A percentile compares a stretch with the other conserved stretches of the same genome.
These are phyloP conservation scores for Gonium pectorale DNA, from an alignment of 139 green algal genomes.

Conservation along the genomic window DNA sequence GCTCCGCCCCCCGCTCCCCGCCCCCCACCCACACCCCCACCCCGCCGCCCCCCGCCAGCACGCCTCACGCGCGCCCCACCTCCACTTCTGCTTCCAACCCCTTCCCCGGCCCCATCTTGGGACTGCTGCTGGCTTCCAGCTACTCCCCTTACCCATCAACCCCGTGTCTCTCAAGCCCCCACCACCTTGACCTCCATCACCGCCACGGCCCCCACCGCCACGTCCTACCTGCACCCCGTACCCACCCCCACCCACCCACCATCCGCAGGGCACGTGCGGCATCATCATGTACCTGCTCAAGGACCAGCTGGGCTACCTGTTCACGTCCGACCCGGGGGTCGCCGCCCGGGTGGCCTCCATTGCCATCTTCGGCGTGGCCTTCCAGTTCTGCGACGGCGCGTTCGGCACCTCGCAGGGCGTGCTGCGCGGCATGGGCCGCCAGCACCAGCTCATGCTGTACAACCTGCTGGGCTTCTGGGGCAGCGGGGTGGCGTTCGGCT, in stretches of 20 bases:
- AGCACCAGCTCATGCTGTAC: slow-evolving; percentile 48
- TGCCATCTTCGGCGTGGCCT: slow-evolving; percentile 37
- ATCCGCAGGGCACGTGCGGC: slow-evolving; percentile 21
- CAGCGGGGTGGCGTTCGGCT: slow-evolving; percentile 52
- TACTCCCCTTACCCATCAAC: too few species aligned
- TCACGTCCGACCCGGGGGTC: slow-evolving; percentile 37
- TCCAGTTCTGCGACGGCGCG: slow-evolving; percentile 58
- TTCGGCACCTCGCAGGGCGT: slow-evolving; percentile 63
- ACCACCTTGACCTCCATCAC: too few species aligned
- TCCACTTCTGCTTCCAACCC: too few species aligned
- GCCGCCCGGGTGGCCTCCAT: slow-evolving; percentile 8
- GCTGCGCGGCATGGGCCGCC: slow-evolving; percentile 54
- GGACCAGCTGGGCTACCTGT: slow-evolving; percentile 39
- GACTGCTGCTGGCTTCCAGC: too few species aligned
- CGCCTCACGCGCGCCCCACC: too few species aligned
- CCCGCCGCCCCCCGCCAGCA: too few species aligned
- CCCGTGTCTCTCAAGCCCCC: too few species aligned
- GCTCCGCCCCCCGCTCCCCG: background rate
- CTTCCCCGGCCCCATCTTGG: too few species aligned
- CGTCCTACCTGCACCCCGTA: background rate
- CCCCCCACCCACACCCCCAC: background rate
- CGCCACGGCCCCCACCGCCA: too few species aligned
- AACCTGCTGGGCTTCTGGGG: slow-evolving; percentile 63
- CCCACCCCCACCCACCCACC: background rate
- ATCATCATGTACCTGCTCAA: slow-evolving; percentile 21